These are phyloP conservation scores for Penicillium atrosanguineum DNA, from an alignment of 495 filamentous ascomycete genomes.

Conservation along the genomic window DNA sequence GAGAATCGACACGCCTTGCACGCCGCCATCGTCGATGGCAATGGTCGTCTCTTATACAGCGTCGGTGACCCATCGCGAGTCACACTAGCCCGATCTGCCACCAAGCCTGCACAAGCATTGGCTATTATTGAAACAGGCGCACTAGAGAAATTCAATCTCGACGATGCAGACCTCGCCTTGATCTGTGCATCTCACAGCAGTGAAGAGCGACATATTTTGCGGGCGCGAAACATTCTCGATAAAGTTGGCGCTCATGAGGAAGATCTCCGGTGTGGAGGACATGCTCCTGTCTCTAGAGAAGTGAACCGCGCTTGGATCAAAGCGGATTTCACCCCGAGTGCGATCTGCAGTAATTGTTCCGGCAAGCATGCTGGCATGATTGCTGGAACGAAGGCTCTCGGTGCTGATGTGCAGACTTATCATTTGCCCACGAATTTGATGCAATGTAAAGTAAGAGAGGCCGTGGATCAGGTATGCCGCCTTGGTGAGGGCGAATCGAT, in stretches of 20 bases:
- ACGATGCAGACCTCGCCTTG: conserved; percentile 38
- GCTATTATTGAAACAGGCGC: conserved; percentile 34
- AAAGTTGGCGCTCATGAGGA: conserved; percentile 23
- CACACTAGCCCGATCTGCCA: conserved; percentile 39
- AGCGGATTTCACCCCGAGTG: conserved; percentile 29
- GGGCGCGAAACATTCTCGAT: conserved; percentile 31
- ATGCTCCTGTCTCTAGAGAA: conserved; percentile 27
- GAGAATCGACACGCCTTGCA: conserved; percentile 41
- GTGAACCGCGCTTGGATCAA: conserved; percentile 39
- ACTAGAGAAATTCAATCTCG: conserved; percentile 29
- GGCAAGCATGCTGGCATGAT: conserved; percentile 44
- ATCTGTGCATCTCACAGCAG: conserved; percentile 48
- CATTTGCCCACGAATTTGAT: conserved; percentile 28
- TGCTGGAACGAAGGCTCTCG: conserved; percentile 32
- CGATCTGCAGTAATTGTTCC: conserved; percentile 38
- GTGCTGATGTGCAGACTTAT: conserved; percentile 24
- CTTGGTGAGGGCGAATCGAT: conserved; percentile 11
- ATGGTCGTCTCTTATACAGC: conserved; percentile 29
- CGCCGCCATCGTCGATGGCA: conserved; percentile 32
- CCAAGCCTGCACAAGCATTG: conserved; percentile 41
- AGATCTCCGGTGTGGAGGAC: conserved; percentile 38
- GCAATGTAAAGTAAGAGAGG: conserved; percentile 27
- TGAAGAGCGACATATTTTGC: conserved; percentile 35
- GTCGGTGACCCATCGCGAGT: conserved; percentile 37
- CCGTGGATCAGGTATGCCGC: conserved; percentile 28